Evolutionary conservation across 2,329 filamentous ascomycete species (phyloP).

Genomic region (Cylindrodendrum hubeiense): DNA sequence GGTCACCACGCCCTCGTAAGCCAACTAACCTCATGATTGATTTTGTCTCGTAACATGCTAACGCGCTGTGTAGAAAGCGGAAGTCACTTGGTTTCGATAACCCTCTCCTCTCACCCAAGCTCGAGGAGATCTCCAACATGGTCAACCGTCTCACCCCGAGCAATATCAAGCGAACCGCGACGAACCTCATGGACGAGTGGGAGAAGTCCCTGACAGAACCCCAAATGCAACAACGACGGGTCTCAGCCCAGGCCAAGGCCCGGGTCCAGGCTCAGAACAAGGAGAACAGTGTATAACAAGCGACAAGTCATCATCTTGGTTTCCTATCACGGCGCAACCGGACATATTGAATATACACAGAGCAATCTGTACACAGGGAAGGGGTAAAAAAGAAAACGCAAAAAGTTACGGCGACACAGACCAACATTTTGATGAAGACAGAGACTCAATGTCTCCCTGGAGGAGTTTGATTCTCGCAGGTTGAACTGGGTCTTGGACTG

Average conservation of each 20-base stretch:
- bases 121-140: slow-evolving; percentile 72
- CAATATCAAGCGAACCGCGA: slow-evolving; percentile 86
- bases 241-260: slow-evolving; percentile 31
- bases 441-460: slow-evolving; percentile 24
- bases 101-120: slow-evolving; percentile 54
- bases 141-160: slow-evolving; percentile 79
- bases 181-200: slow-evolving; percentile 90
- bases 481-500: slow-evolving; percentile 30
- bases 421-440: slow-evolving; percentile 38
- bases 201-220: slow-evolving; percentile 69
- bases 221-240: slow-evolving; percentile 34
- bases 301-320: slow-evolving; percentile 13
- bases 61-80: slow-evolving; percentile 46
- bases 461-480: slow-evolving; percentile 30
- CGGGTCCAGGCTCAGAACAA: slow-evolving; percentile 43
- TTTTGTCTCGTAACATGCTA: slow-evolving; percentile 11
- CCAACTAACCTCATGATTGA: slow-evolving; percentile 26
- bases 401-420: slow-evolving; percentile 37
- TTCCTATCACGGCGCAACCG: slow-evolving; percentile 30
- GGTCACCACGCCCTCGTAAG: slow-evolving; percentile 63
- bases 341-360: slow-evolving; percentile 36
- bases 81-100: slow-evolving; percentile 48
- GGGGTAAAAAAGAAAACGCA: slow-evolving; percentile 22
- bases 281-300: slow-evolving; percentile 48
- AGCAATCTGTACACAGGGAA: slow-evolving; percentile 33